Evolutionary conservation across 2,329 filamentous ascomycete genomes (phyloP).

Genomic region (Pseudocercospora fijiensis): DNA sequence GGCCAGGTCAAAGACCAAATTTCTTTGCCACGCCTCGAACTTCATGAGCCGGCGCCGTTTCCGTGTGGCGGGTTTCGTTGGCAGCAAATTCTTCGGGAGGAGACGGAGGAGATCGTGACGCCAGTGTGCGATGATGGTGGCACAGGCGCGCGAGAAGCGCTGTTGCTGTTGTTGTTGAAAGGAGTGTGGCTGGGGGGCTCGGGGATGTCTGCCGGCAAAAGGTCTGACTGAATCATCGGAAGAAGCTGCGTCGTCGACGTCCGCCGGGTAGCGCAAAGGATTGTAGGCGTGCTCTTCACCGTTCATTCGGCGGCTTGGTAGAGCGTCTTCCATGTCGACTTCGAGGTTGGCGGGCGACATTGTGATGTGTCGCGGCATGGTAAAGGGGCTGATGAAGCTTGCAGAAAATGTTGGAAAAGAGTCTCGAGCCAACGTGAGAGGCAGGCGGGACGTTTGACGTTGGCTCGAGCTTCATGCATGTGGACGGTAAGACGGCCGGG

Average conservation of each 20-base stretch:
- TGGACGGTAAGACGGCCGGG: neutral
- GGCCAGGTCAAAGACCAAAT: too few species aligned
- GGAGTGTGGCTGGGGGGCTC: neutral
- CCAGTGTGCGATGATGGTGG: neutral
- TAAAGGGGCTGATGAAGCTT: neutral
- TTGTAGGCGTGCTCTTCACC: neutral
- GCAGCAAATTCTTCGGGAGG: neutral
- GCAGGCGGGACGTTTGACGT: neutral
- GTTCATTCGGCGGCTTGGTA: neutral
- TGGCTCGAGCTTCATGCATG: neutral
- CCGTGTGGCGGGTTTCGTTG: neutral
- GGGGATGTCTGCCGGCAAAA: neutral
- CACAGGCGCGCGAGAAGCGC: neutral
- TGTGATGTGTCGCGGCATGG: neutral
- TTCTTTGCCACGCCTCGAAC: too few species aligned
- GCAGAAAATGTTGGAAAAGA: neutral
- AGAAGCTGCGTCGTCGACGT: neutral
- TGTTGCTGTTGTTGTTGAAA: neutral
- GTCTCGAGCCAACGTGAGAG: neutral
- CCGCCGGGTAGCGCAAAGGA: neutral
- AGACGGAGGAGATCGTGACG: neutral
- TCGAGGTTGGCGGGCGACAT: neutral
- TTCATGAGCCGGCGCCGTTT: too few species aligned
- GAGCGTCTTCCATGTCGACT: neutral
- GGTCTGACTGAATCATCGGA: neutral